These are phyloP conservation scores for Chloris gayana DNA, from an alignment of 176 grass and related monocot species.

Conservation along the genomic window DNA sequence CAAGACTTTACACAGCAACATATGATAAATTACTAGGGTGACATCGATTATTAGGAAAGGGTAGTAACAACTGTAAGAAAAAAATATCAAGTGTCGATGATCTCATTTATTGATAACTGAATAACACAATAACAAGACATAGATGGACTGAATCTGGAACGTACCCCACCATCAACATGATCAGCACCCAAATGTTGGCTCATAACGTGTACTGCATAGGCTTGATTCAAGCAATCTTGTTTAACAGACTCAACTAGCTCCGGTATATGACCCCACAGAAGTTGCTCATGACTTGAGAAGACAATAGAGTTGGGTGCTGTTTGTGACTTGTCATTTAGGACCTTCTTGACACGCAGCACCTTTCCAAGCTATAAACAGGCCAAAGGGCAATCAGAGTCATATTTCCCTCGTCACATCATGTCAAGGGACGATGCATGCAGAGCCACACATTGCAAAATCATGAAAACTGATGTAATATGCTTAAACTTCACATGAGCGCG, in stretches of 20 bases:
- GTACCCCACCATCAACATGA: constrained; percentile 80
- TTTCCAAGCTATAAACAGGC: constrained; percentile 67
- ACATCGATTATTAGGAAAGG: not conserved
- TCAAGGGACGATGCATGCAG: not conserved
- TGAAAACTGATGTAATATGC: not conserved
- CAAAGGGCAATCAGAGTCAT: not conserved
- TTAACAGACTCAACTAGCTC: constrained; percentile 65
- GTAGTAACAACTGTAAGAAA: not conserved
- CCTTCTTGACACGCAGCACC: constrained; percentile 78
- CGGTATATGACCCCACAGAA: constrained; percentile 66
- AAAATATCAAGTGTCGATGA: not conserved
- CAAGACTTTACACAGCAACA: not conserved
- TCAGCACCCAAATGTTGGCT: constrained; percentile 57
- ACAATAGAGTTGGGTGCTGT: constrained; percentile 37
- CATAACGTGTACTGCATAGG: constrained; percentile 71
- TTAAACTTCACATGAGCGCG: not conserved
- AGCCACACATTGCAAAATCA: not conserved
- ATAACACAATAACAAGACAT: not conserved
- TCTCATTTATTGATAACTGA: not conserved
- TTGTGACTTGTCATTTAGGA: constrained; percentile 49
- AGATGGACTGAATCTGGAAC: constrained; percentile 10
- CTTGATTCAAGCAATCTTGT: constrained; percentile 60
- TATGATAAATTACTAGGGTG: not conserved
- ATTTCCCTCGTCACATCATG: constrained; percentile 1
- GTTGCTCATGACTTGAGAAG: constrained; percentile 75